Evolutionary conservation across 179 eudicot species (phyloP).

Genomic region (Heliamphora pulchella): DNA sequence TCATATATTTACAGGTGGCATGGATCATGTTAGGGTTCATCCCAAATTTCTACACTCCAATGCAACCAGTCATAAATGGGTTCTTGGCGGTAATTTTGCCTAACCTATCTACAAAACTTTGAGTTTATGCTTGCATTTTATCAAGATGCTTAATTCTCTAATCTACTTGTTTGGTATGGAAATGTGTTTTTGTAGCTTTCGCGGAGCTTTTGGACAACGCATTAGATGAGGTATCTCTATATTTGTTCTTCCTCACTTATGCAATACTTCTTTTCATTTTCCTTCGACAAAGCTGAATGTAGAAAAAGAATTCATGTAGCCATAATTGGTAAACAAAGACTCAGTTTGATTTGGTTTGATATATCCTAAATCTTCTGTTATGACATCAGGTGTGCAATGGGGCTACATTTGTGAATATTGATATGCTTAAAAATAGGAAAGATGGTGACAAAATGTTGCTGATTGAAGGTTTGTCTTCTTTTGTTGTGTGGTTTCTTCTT

Average conservation of each 20-base stretch:
- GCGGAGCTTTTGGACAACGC: slow-evolving; percentile 94
- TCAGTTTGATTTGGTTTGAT: too few species aligned
- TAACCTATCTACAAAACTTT: background rate
- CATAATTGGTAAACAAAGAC: too few species aligned
- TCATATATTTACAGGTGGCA: slow-evolving; percentile 56
- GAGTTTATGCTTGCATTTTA: background rate
- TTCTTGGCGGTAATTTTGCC: slow-evolving; percentile 75
- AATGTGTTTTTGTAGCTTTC: slow-evolving; percentile 46
- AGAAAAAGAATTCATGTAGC: too few species aligned
- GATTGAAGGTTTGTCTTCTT: slow-evolving; percentile 52
- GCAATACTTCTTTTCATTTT: background rate
- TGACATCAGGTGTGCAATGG: slow-evolving; percentile 64
- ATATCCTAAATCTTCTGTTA: background rate
- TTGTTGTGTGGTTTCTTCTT: background rate
- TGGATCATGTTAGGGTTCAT: slow-evolving; percentile 97
- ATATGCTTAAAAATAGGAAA: slow-evolving; percentile 64
- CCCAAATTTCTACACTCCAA: slow-evolving; percentile 97
- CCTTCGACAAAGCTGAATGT: background rate
- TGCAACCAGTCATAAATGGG: slow-evolving; percentile 99
- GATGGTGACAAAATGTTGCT: slow-evolving; percentile 63
- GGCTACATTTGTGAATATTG: slow-evolving; percentile 74
- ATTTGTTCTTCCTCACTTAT: background rate
- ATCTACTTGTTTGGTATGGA: background rate
- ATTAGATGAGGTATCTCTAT: slow-evolving; percentile 67
- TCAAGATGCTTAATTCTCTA: slow-evolving; percentile 3